Evolutionary conservation across 768 basidiomycete genomes (phyloP).

Genomic region (Boletus eberwhitei): DNA sequence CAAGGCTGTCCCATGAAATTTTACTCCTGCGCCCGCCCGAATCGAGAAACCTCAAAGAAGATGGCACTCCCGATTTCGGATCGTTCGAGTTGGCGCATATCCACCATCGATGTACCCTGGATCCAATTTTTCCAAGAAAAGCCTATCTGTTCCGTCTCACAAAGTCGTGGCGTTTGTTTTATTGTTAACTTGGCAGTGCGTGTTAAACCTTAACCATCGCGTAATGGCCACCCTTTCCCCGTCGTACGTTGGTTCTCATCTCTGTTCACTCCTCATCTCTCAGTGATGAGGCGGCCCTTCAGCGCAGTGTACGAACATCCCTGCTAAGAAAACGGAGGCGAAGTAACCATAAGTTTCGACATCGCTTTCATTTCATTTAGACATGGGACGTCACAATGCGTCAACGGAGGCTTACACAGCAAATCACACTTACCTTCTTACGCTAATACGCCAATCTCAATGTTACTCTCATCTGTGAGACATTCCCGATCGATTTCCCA

Average conservation of each 20-base stretch:
- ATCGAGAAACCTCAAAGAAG: slow-evolving; percentile 33
- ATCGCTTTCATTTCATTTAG: slow-evolving; percentile 9
- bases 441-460: slow-evolving; percentile 12
- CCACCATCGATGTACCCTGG: slow-evolving; percentile 4
- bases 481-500: slow-evolving; percentile 15
- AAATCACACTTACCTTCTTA: slow-evolving; percentile 2
- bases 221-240: background rate
- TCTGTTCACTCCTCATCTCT: background rate
- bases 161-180: slow-evolving; percentile 14
- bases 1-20: slow-evolving; percentile 17
- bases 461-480: slow-evolving; percentile 4
- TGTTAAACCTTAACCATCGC: slow-evolving; percentile 23
- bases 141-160: slow-evolving; percentile 4
- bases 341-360: background rate
- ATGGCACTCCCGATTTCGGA: slow-evolving; percentile 16
- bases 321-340: background rate
- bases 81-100: slow-evolving; percentile 5
- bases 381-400: background rate
- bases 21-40: slow-evolving; percentile 24
- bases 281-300: background rate
- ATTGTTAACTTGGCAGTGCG: slow-evolving; percentile 16
- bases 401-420: background rate
- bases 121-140: slow-evolving; percentile 13
- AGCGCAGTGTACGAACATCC: background rate
- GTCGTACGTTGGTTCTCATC: background rate